Percentiles rank a stretch among this genome's conserved stretches.
phyloP scores from a whole-genome alignment of 2,329 filamentous ascomycete species.

The Cladosporium sp. region DNA sequence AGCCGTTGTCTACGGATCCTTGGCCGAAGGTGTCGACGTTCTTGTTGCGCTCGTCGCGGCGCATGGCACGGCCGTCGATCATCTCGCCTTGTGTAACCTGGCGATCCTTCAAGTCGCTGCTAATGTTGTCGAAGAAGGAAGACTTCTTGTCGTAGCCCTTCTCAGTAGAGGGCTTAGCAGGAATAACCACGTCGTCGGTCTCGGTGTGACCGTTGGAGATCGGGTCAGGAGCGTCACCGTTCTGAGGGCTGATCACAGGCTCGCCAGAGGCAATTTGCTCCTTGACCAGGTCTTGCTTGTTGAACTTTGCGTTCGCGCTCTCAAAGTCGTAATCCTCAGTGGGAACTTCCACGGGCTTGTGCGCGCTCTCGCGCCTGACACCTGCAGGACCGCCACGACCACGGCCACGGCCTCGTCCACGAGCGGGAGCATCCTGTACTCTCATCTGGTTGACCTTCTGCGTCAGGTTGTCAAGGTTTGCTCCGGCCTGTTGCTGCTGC shows the following conservation, averaged over 20 bases:
- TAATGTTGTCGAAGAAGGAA: constrained; percentile 98
- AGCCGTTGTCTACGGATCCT: constrained; percentile 78
- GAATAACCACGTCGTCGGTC: constrained; percentile 44
- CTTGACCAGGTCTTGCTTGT: constrained; percentile 81
- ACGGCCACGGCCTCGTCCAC: constrained; percentile 46
- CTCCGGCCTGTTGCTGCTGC: constrained; percentile 16
- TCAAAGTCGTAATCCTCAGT: constrained; percentile 91
- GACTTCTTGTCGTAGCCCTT: constrained; percentile 76
- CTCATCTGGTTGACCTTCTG: constrained; percentile 76
- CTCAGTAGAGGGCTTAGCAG: constrained; percentile 34
- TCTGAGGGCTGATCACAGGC: constrained; percentile 48
- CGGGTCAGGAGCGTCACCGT: constrained; percentile 22
- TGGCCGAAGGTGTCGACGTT: constrained; percentile 98
- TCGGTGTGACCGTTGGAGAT: constrained; percentile 25
- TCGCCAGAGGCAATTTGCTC: constrained; percentile 79
- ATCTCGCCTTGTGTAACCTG: constrained; percentile 52
- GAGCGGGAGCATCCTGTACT: constrained; percentile 25
- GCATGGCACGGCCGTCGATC: constrained; percentile 79
- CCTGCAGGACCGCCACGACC: constrained; percentile 39
- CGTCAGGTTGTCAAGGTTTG: constrained; percentile 61
- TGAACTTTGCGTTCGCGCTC: constrained; percentile 80
- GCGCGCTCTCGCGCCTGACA: constrained; percentile 29
- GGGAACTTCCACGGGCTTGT: constrained; percentile 72
- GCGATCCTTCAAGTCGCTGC: constrained; percentile 85
- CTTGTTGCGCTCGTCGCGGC: constrained; percentile 86